Evolutionary conservation across 2,329 filamentous ascomycete genomes (phyloP), one percentile per base, ranked within the genome.

Genomic region (Ophiobolus disseminans): DNA sequence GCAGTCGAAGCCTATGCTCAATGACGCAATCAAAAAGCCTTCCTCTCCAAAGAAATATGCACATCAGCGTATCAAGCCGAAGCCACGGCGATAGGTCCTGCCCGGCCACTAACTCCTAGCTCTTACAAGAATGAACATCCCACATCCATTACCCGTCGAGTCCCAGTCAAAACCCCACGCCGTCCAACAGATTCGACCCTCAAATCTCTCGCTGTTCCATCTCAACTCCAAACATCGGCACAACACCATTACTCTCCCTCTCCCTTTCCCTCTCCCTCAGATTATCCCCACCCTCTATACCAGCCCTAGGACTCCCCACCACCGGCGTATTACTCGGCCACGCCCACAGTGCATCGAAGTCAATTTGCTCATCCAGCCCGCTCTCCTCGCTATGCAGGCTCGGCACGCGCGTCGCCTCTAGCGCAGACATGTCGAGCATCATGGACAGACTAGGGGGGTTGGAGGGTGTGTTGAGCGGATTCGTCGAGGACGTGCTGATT

Each of bases 311-410:
- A 40, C 61, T 68, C 10, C 63, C 69, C 40, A 65, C 55, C 4
- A 63, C 68, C 21, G 68, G 67, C 26, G 69, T 68, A 23, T 68
- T 68, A 39, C 58, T 69, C 19, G 72, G 73, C 73, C 73, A 75
- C 5, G 65, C 66, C 73, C 73, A 76, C 20, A 76, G 43, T 10
- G 72, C 65, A 52, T 75, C 73, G 31, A 76, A 75, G 17, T 76
- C 73, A 42, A 76, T 73, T 16, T 73, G 65, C 39, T 75, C 73
- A 28, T 75, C 74, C 2, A 59, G 62, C 28, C 65, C 62, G 20
- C 64, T 69, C 13, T 70, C 68, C 21, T 73, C 72, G 1, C 55
- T 62, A 19, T 69, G 61, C 37, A 72, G 42, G 22, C 62, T 68
- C 1, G 69, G 71, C 6, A 69, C 65, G 0, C 65, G 50, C 7